Base-by-base conservation (phyloP, 1,284 basidiomycete species). In the Cryptococcus sp. region DNA sequence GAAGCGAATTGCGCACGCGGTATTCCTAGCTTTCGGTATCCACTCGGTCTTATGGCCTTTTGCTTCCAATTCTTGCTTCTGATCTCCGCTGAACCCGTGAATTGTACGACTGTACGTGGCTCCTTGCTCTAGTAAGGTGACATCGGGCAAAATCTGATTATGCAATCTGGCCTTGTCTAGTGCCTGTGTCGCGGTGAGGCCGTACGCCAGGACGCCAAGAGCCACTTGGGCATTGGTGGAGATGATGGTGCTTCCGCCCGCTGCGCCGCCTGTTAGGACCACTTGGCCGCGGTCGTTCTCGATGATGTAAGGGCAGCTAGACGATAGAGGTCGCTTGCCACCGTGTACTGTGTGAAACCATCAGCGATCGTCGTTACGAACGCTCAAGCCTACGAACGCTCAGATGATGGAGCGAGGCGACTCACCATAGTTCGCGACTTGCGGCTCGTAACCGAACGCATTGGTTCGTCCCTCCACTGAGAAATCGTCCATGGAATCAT, bases 401-500 rank as follows among this genome's bases (percentile, higher is more conserved):
- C 30, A 35, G 30, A 35, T n/a, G n/a, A n/a, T n/a, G 8, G 7
- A 38, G 16, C 23, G 20, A 22, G 20, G 40, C 3, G n/a, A 59
- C 68, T 50, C 27, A 71, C 72, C 69, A 40, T 61, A 75, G 58
- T 78, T 78, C 2, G 75, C 60, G 5, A 58, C 54, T 13, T 67
- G 64, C 0, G 74, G 75, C 40, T 70, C 71, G 41, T 74, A 77
- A 1, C 77, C 77, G 25, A 66, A 69, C 11, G 61, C 64, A 56
- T 78, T 77, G 1, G 67, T 52, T 49, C 62, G 54, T 5, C 73
- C 74, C 47, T 69, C 58, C 6, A 76, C 63, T 10, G 67, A 68
- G 49, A 78, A 78, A 62, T 78, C 77, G 47, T 77, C 72, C 65
- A 77, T 71, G 1, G 61, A 65, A 57, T 77, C 71, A 57, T 78